phyloP scores from a whole-genome alignment of 495 filamentous ascomycete species.

The Ramalina intermedia region DNA sequence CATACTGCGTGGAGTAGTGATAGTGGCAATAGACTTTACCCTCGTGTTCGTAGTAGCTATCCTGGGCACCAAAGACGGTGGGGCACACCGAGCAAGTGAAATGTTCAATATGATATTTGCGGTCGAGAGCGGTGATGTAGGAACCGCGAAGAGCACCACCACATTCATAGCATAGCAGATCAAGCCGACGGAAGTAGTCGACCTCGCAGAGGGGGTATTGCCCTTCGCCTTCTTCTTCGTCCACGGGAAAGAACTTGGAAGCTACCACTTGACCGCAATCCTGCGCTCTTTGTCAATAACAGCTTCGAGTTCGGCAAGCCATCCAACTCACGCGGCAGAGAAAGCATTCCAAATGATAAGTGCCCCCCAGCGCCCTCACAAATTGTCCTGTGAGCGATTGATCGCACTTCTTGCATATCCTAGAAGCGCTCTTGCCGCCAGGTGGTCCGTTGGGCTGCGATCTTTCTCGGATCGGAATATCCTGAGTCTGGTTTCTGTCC shows the following conservation, averaged over 20 bases:
- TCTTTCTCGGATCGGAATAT: slow-evolving; percentile 17
- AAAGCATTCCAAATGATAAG: slow-evolving; percentile 96
- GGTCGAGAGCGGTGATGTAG: slow-evolving; percentile 94
- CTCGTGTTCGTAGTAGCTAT: slow-evolving; percentile 98
- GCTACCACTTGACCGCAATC: slow-evolving; percentile 94
- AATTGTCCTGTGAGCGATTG: slow-evolving; percentile 85
- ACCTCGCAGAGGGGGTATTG: slow-evolving; percentile 97
- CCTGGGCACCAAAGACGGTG: slow-evolving; percentile 91
- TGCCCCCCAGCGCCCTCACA: slow-evolving; percentile 79
- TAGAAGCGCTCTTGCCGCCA: slow-evolving; percentile 28
- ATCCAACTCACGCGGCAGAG: slow-evolving; percentile 68
- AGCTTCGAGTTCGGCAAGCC: background rate
- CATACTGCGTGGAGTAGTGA: slow-evolving; percentile 96
- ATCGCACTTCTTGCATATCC: slow-evolving; percentile 79
- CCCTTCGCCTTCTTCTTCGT: slow-evolving; percentile 62
- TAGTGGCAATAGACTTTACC: slow-evolving; percentile 96
- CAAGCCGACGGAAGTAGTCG: slow-evolving; percentile 90
- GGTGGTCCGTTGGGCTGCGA: slow-evolving; percentile 31
- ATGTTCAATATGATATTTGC: slow-evolving; percentile 98
- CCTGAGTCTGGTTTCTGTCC: slow-evolving; percentile 7
- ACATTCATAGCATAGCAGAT: slow-evolving; percentile 82
- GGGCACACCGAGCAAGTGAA: slow-evolving; percentile 97
- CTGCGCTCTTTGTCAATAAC: slow-evolving; percentile 30
- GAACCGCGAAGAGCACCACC: slow-evolving; percentile 89
- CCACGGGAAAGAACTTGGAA: slow-evolving; percentile 95